Evolutionary conservation across 2,329 filamentous ascomycete genomes (phyloP).

Genomic region (Plenodomus lindquistii): DNA sequence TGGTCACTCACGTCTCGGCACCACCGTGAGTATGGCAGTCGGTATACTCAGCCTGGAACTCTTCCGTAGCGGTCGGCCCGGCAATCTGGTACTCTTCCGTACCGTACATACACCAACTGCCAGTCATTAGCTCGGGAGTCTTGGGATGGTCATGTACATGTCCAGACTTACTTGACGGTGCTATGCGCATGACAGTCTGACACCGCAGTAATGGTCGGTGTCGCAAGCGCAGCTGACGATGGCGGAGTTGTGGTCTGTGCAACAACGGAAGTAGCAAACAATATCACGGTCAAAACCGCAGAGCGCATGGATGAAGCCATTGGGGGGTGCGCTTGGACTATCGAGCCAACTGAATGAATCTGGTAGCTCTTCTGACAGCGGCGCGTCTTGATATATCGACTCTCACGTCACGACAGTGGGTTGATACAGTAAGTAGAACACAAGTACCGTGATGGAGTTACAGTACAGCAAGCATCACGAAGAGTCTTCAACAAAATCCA

Average conservation of each 20-base stretch:
- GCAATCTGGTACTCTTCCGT: constrained; percentile 50
- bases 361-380: constrained; percentile 2
- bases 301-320: constrained; percentile 17
- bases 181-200: constrained; percentile 59
- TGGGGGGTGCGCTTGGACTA: constrained; percentile 1
- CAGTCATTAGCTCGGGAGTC: constrained; percentile 11
- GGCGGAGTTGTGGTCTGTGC: constrained; percentile 21
- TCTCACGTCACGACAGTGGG: neutral
- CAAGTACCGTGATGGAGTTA: constrained; percentile 20
- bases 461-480: constrained; percentile 5
- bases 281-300: constrained; percentile 2
- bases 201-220: constrained; percentile 49
- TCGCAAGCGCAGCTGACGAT: constrained; percentile 8
- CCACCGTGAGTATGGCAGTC: constrained; percentile 66
- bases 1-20: constrained; percentile 55
- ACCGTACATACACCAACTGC: constrained; percentile 51
- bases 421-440: constrained; percentile 7
- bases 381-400: constrained; percentile 24
- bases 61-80: constrained; percentile 59
- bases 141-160: neutral
- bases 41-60: constrained; percentile 64
- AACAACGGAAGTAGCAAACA: constrained; percentile 11
- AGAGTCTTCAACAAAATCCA: constrained; percentile 13
- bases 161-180: constrained; percentile 46
- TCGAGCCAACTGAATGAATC: constrained; percentile 4